phyloP scores from a whole-genome alignment of 2,329 filamentous ascomycete genomes.

The Pseudohalonectria lignicola region DNA sequence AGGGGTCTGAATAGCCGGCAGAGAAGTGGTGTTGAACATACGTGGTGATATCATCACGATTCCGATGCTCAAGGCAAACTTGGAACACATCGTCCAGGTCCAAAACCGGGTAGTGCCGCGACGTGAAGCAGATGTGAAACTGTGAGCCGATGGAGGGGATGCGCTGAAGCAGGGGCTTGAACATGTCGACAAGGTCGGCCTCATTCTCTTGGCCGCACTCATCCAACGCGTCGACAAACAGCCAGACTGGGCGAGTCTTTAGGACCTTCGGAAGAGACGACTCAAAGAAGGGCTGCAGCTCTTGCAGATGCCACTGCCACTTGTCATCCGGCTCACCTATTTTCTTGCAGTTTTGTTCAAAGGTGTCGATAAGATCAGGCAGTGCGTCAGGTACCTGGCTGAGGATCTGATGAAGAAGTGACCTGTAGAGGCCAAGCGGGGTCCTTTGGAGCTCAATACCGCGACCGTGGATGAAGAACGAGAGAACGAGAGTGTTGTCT shows the following conservation, averaged over 20 bases:
- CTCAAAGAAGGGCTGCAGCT: slow-evolving; percentile 11
- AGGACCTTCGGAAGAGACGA: slow-evolving; percentile 11
- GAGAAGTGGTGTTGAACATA: slow-evolving; percentile 15
- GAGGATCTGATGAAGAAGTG: slow-evolving; percentile 21
- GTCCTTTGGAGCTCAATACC: slow-evolving; percentile 19
- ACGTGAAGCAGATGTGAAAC: slow-evolving; percentile 19
- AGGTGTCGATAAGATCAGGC: slow-evolving; percentile 6
- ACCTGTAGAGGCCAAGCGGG: slow-evolving; percentile 19
- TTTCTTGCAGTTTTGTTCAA: neutral
- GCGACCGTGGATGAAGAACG: slow-evolving; percentile 24
- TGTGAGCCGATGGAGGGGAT: slow-evolving; percentile 5
- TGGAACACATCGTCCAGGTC: slow-evolving; percentile 8
- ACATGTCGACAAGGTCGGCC: slow-evolving; percentile 6
- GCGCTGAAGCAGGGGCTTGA: slow-evolving; percentile 12
- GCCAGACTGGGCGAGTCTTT: slow-evolving; percentile 8
- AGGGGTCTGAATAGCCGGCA: neutral
- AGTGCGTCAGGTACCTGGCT: slow-evolving; percentile 10
- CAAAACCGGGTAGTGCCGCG: slow-evolving; percentile 19
- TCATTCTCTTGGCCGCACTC: slow-evolving; percentile 18
- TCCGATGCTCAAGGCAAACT: slow-evolving; percentile 19
- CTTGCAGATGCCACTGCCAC: slow-evolving; percentile 16
- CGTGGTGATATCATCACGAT: slow-evolving; percentile 15
- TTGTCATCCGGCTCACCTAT: slow-evolving; percentile 7
- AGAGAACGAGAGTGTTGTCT: slow-evolving; percentile 9
- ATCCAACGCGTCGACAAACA: slow-evolving; percentile 24